Conservation (phyloP, 176 grass and related monocot species). For the Zea luxurians region DNA sequence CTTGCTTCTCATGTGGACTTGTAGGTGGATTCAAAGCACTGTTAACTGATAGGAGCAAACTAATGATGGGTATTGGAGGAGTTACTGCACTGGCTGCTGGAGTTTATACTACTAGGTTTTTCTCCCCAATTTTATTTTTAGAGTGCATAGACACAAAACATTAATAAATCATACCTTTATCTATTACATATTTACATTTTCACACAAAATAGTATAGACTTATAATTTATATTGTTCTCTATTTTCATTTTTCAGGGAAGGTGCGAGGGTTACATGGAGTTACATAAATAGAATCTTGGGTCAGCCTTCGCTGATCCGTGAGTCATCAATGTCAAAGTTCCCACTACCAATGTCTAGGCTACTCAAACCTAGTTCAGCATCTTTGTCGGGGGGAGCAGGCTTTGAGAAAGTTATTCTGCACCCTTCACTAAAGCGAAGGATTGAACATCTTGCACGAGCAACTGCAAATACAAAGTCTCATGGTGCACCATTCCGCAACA, state of each 20-base stretch:
- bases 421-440: slow-evolving; percentile 78
- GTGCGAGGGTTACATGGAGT: slow-evolving; percentile 85
- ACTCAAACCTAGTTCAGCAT: slow-evolving; percentile 38
- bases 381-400: slow-evolving; percentile 29
- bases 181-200: too few species aligned
- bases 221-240: slow-evolving; percentile 15
- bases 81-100: slow-evolving; percentile 86
- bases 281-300: slow-evolving; percentile 95
- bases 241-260: slow-evolving; percentile 65
- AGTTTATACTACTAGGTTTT: slow-evolving; percentile 93
- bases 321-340: slow-evolving; percentile 93
- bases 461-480: slow-evolving; percentile 94
- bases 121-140: slow-evolving; percentile 6
- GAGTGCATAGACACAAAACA: neutral
- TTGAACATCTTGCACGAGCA: slow-evolving; percentile 84
- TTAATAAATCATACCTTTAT: too few species aligned
- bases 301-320: slow-evolving; percentile 90
- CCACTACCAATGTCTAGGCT: slow-evolving; percentile 53
- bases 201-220: neutral
- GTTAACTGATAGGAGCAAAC: slow-evolving; percentile 78
- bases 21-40: slow-evolving; percentile 75
- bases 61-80: slow-evolving; percentile 85
- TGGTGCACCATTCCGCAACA: slow-evolving; percentile 91
- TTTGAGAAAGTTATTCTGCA: slow-evolving; percentile 91
- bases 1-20: slow-evolving; percentile 41